These are phyloP conservation scores for Bifiguratus adelaidae DNA, from an alignment of 192 early-diverging fungal species.

Conservation along the genomic window DNA sequence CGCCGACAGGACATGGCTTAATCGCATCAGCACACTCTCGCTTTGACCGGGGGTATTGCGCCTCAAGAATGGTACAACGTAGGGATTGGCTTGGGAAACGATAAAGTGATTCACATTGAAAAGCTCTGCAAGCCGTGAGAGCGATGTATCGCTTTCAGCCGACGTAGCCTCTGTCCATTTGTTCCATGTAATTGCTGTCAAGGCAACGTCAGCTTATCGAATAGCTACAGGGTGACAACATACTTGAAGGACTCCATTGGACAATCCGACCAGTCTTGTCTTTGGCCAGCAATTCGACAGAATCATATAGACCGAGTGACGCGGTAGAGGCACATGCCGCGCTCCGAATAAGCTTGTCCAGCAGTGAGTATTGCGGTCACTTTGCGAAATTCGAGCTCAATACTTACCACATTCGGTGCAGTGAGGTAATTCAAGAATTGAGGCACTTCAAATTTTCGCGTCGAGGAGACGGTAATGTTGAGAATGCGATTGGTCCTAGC, in stretches of 20 bases:
- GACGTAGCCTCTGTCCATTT: conserved; percentile 27
- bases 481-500: conserved; percentile 49
- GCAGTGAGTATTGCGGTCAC: not conserved
- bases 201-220: not conserved
- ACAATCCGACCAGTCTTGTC: conserved; percentile 54
- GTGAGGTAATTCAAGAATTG: conserved; percentile 68
- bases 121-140: conserved; percentile 56
- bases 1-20: conserved; percentile 34
- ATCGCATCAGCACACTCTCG: conserved; percentile 20
- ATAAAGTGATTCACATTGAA: conserved; percentile 85
- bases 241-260: conserved; percentile 51
- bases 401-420: conserved; percentile 62
- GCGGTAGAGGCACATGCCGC: conserved; percentile 70
- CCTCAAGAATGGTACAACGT: conserved; percentile 57
- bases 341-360: conserved; percentile 53
- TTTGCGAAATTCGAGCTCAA: no score
- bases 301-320: conserved; percentile 53
- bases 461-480: conserved; percentile 71
- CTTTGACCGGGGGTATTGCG: conserved; percentile 24
- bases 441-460: conserved; percentile 62
- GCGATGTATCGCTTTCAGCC: conserved; percentile 45
- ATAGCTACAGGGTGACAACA: conserved; percentile 1
- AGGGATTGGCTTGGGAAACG: conserved; percentile 63
- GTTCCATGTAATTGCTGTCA: conserved; percentile 4
- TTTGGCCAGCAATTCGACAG: conserved; percentile 59